A percentile compares a stretch with the other conserved stretches of the same genome.
Evolutionary conservation across 768 basidiomycete species (phyloP).

Genomic region (Lentinula boryana): DNA sequence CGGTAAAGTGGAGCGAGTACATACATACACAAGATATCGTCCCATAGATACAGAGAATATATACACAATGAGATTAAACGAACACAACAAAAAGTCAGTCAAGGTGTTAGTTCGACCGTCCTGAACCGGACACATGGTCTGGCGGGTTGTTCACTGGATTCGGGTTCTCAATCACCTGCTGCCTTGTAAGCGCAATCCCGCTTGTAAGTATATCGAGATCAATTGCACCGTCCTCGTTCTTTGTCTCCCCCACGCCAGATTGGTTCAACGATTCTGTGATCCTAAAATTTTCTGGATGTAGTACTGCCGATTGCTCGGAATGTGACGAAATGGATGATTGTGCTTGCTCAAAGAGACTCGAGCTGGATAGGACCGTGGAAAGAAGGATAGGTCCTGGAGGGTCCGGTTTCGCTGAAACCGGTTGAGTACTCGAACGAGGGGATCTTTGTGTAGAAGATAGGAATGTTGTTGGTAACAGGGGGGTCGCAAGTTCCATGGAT

Average conservation of each 20-base stretch:
- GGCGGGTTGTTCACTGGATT: neutral
- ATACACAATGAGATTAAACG: neutral
- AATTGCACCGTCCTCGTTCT: neutral
- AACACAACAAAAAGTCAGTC: neutral
- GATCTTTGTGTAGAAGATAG: neutral
- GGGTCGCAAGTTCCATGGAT: conserved; percentile 49
- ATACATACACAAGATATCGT: too few species aligned
- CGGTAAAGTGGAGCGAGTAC: too few species aligned
- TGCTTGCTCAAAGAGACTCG: neutral
- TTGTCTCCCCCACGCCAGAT: neutral
- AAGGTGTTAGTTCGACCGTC: neutral
- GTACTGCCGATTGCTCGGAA: neutral
- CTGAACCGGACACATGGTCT: neutral
- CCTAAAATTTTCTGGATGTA: neutral
- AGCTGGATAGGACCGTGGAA: neutral
- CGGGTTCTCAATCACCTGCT: neutral
- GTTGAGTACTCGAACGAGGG: neutral
- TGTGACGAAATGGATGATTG: neutral
- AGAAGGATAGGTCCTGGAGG: neutral
- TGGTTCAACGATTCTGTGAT: neutral
- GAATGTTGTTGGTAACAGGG: conserved; percentile 29
- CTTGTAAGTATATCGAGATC: neutral
- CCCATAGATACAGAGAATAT: neutral
- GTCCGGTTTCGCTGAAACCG: neutral
- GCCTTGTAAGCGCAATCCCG: neutral